Evolutionary conservation across 2,329 filamentous ascomycete species (phyloP), one percentile per base, ranked within the genome.

Genomic region (Graphilbum fragrans): DNA sequence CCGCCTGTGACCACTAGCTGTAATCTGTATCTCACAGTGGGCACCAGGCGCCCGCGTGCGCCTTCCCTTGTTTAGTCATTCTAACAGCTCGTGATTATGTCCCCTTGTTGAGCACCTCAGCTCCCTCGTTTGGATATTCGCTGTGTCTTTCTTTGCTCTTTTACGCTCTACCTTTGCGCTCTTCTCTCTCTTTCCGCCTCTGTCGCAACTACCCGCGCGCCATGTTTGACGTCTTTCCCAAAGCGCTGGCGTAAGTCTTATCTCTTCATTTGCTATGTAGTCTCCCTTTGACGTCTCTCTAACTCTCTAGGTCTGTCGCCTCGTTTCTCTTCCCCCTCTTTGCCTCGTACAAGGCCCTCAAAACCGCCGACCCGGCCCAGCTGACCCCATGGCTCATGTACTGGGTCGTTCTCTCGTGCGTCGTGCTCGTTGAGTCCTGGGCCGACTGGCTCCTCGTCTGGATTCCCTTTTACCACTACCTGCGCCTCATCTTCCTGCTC

Each of bases 321-420:
- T 93, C 88, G 43, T 87, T 94, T 57, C 78, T 95, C 57, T 93
- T 96, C 59, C 92, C 92, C 39, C 78, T 95, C 49, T 96, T 94
- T 65, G 88, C 90, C 51, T 94, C 90, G 49, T 96, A 95, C 74
- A 96, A 96, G 70, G 90, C 92, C 38, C 82, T 98, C 56, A 90
- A 92, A 65, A 88, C 86, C 16, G 82, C 83, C 40, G 86, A 95
- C 60, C 87, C 88, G 2, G 81, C 86, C 31, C 80, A 93, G 57
- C 73, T 95, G 45, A 86, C 86, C 49, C 90, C 90, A 80, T 98
- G 92, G 92, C 76, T 96, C 50, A 96, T 96, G 83, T 98, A 96
- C 73, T 98, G 90, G 83, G 86, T 94, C 46, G 86, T 94, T 20
- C 75, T 95, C 49, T 84, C 85, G 46, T 81, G 85, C 58, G 77